Evolutionary conservation across 2,329 filamentous ascomycete genomes (phyloP).

Genomic region (Acephala macrosclerotiorum): DNA sequence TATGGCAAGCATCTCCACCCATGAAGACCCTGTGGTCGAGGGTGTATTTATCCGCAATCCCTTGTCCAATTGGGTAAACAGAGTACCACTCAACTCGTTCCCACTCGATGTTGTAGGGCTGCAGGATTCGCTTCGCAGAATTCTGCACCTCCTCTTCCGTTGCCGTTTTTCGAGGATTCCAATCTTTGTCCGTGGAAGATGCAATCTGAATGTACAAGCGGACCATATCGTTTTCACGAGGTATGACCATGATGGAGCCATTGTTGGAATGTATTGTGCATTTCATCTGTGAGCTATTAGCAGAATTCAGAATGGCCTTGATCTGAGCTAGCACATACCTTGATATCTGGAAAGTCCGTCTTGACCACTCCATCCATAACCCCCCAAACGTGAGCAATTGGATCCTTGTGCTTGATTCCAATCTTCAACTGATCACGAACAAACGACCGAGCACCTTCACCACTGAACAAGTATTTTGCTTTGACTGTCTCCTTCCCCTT

Average conservation of each 20-base stretch:
- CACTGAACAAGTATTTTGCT: constrained; percentile 75
- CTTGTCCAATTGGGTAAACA: constrained; percentile 79
- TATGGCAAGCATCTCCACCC: constrained; percentile 81
- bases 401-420: constrained; percentile 74
- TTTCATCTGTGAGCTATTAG: constrained; percentile 62
- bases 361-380: constrained; percentile 78
- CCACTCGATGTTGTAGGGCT: constrained; percentile 73
- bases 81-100: constrained; percentile 77
- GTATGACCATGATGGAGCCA: constrained; percentile 83
- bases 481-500: constrained; percentile 72
- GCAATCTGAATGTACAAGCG: constrained; percentile 74
- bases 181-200: constrained; percentile 66
- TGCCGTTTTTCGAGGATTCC: constrained; percentile 67
- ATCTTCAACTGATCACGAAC: constrained; percentile 72
- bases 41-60: constrained; percentile 73
- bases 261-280: constrained; percentile 78
- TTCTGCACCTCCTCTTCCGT: constrained; percentile 69
- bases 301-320: constrained; percentile 54
- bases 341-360: constrained; percentile 80
- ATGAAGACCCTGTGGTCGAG: constrained; percentile 75
- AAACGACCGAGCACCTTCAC: constrained; percentile 73
- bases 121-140: constrained; percentile 69
- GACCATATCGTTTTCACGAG: constrained; percentile 72
- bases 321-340: constrained; percentile 55
- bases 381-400: constrained; percentile 76